Evolutionary conservation across 768 basidiomycete genomes (phyloP).

Genomic region (Boletus tomentosulus): DNA sequence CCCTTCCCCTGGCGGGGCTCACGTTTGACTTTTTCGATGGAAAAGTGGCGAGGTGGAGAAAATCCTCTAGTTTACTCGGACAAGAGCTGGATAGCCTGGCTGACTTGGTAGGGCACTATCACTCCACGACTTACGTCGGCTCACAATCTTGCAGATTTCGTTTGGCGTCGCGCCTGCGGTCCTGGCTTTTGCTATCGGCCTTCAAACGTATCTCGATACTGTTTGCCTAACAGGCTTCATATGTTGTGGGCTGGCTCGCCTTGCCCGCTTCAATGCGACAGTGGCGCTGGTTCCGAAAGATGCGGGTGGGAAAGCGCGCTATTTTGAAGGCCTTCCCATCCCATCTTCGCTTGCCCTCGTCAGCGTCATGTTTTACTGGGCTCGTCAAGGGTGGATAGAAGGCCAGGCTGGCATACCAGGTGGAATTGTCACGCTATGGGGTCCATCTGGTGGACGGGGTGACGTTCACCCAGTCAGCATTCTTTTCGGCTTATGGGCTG

Average conservation of each 20-base stretch:
- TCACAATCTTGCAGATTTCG: conserved; percentile 62
- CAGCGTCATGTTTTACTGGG: conserved; percentile 75
- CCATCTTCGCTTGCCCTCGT: conserved; percentile 86
- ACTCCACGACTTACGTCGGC: conserved; percentile 1
- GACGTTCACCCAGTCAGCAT: conserved; percentile 80
- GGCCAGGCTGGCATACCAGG: conserved; percentile 71
- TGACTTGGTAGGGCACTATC: conserved; percentile 60
- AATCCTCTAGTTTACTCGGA: conserved; percentile 90
- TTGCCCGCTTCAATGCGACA: conserved; percentile 98
- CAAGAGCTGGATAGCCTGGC: conserved; percentile 98
- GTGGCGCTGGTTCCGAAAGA: conserved; percentile 93
- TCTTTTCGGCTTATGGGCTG: conserved; percentile 84
- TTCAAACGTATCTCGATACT: conserved; percentile 89
- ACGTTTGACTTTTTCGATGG: conserved; percentile 98
- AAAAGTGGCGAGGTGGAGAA: conserved; percentile 96
- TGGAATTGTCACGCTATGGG: conserved; percentile 75
- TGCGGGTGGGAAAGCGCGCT: conserved; percentile 78
- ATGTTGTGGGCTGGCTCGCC: conserved; percentile 92
- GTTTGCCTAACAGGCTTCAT: conserved; percentile 85
- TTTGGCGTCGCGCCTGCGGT: conserved; percentile 98
- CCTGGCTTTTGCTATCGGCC: conserved; percentile 84
- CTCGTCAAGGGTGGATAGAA: conserved; percentile 78
- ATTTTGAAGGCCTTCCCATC: conserved; percentile 98
- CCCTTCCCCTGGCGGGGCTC: conserved; percentile 86
- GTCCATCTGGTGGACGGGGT: conserved; percentile 63